Evolutionary conservation across 2,329 filamentous ascomycete genomes (phyloP), one percentile per base, ranked within the genome.

Genomic region (Penicillium psychrosexuale): DNA sequence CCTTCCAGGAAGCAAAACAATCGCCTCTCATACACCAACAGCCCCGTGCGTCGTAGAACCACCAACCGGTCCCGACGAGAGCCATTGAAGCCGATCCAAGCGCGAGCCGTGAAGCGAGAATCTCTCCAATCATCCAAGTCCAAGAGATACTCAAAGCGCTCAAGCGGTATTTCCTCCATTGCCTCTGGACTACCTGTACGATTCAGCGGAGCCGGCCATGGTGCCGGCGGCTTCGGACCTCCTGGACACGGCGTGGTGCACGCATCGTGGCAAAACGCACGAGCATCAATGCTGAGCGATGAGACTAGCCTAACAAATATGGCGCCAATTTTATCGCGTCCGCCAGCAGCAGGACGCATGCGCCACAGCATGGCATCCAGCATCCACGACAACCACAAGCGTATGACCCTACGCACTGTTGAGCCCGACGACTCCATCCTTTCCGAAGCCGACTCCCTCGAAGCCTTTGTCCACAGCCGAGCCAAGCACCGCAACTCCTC

Each of bases 161-260:
- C 72, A 0, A 75, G 72, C 53, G 72, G 72, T 5, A 69, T 75
- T 17, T 73, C 71, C 5, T 63, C 69, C 15, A 61, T 72, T 27
- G 69, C 71, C 22, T 62, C 71, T 6, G 73, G 73, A 9, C 61
- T 76, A 31, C 73, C 74, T 0, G 61, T 71, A n/a, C 64, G 74
- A 52, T 62, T 72, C 17, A 76, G 73, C 49, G 74, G 74, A 17
- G 74, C 73, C 17, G 74, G 74, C 3, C 74, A 76, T 60, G 74
- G 74, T 5, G 69, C 72, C 3, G 74, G 74, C 38, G 72, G 72
- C 4, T 67, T 74, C 15, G 68, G 70, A n/a, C 68, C 70, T 31
- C 64, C 69, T 5, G 69, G 71, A 9, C 65, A 69, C 52, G 70
- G 69, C n/a, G 50, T 69, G 4, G 69, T 71, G 7, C 66, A 69